These are phyloP conservation scores for Boeremia exigua DNA, from an alignment of 2,329 filamentous ascomycete species.

Conservation along the genomic window DNA sequence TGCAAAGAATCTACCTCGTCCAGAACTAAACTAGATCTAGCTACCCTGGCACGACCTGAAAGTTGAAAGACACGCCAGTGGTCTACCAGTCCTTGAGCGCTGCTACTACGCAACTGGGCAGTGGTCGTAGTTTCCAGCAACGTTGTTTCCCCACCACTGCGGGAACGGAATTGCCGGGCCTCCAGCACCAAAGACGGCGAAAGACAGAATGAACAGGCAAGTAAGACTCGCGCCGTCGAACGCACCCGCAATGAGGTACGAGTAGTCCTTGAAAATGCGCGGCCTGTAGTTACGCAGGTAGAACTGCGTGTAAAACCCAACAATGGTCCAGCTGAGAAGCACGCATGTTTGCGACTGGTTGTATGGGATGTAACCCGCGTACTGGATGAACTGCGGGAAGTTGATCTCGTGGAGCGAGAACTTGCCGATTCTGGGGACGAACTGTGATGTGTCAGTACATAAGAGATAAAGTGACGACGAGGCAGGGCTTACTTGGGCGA, in stretches of 20 bases:
- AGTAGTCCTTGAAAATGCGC: conserved; percentile 26
- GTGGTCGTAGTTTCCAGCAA: conserved; percentile 21
- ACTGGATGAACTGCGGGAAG: conserved; percentile 23
- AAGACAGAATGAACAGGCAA: conserved; percentile 22
- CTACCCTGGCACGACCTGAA: too few relatives aligned
- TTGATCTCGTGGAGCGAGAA: conserved; percentile 22
- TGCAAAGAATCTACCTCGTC: too few relatives aligned
- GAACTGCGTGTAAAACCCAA: conserved; percentile 22
- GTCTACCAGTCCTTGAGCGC: neutral
- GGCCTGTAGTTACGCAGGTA: conserved; percentile 25
- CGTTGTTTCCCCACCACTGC: conserved; percentile 24
- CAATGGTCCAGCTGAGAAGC: conserved; percentile 22
- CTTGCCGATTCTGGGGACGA: conserved; percentile 20
- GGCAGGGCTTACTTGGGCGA: conserved; percentile 8
- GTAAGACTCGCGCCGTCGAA: conserved; percentile 24
- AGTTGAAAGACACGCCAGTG: too few relatives aligned
- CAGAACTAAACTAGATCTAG: too few relatives aligned
- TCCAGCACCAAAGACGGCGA: conserved; percentile 23
- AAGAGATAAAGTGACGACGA: neutral
- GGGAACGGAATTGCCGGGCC: conserved; percentile 19
- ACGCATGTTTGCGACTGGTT: conserved; percentile 23
- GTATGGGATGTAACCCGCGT: conserved; percentile 21
- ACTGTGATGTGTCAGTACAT: conserved; percentile 1
- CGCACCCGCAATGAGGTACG: conserved; percentile 22
- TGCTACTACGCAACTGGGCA: conserved; percentile 18